Evolutionary conservation across 257 asterid species (phyloP), one percentile per base, ranked within the genome.

Genomic region (Ilex asprella): DNA sequence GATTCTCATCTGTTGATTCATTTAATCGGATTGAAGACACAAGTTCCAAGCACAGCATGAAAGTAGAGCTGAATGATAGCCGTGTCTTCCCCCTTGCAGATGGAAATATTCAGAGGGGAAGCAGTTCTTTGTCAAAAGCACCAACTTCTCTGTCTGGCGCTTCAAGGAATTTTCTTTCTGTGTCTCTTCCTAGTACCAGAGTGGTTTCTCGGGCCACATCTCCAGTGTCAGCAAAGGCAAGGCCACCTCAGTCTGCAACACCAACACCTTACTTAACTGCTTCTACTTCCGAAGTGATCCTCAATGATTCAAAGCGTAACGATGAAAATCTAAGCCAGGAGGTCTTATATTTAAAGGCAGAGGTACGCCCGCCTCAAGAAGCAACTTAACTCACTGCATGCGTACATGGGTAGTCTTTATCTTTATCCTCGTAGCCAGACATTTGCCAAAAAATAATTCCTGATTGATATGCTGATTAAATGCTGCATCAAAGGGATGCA

Each of bases 1-100:
- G 87, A 50, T 87, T 86, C 59, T 76, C 95, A 1, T 79, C 81
- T 56, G 81, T 75, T 11, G 93, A 79, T 70, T 87, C 96, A 1
- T 78, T 82, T 68, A 87, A 82, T 55, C 67, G 47, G 79, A 61
- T 75, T 15, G 91, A 79, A 51, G 64, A 59, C 3, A 75, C 81
- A 73, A 63, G 62, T 46, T 62, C 78, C n/a, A 67, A 70, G 21
- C 65, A 59, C 59, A 68, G 44, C 35, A 56, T 30, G 58, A 82
- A 65, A 54, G 62, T 58, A 2, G 89, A 78, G 16, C 58, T 62
- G 6, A 72, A 61, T 54, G 85, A 82, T 32, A 75, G 59, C 59
- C 78, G 69, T 30, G 52, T 76, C 5, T 80, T 81, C 61, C 75
- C 86, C 31, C 67, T 69, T 68, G 81, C 56, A 67, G 77, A 56